phyloP scores from a whole-genome alignment of 2,329 filamentous ascomycete species.

The Colletotrichum echinochloae region DNA sequence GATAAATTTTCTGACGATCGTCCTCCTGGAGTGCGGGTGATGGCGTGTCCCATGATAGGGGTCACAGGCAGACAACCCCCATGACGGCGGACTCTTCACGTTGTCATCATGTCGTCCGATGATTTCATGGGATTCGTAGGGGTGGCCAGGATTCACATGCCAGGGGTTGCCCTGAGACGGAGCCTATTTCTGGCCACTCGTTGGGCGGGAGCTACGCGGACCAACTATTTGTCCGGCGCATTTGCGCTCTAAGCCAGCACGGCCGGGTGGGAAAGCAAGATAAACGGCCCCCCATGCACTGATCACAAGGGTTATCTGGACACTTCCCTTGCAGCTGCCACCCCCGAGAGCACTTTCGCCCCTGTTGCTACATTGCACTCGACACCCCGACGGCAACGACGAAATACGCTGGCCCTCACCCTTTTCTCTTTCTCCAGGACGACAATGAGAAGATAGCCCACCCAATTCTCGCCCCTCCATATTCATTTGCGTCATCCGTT shows the following conservation, averaged over 20 bases:
- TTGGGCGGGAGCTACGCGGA: constrained; percentile 22
- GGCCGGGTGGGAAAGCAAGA: constrained; percentile 34
- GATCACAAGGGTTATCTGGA: constrained; percentile 40
- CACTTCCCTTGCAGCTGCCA: constrained; percentile 36
- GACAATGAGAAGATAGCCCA: constrained; percentile 37
- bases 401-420: constrained; percentile 18
- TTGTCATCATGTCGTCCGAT: constrained; percentile 38
- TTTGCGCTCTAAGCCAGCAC: constrained; percentile 13
- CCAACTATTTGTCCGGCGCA: constrained; percentile 39
- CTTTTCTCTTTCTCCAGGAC: constrained; percentile 2
- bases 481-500: constrained; percentile 27
- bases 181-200: constrained; percentile 21
- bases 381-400: neutral
- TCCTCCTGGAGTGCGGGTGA: neutral
- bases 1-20: neutral
- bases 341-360: constrained; percentile 29
- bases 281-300: constrained; percentile 38
- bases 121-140: constrained; percentile 14
- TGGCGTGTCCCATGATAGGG: neutral
- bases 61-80: neutral
- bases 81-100: neutral
- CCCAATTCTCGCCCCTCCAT: constrained; percentile 15
- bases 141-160: constrained; percentile 33
- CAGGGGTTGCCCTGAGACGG: constrained; percentile 38
- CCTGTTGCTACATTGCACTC: constrained; percentile 27